Percentiles rank a stretch among this genome's conserved stretches.
Evolutionary conservation across 140 eudicot species (phyloP).

Genomic region (Ambrosia hybrid): DNA sequence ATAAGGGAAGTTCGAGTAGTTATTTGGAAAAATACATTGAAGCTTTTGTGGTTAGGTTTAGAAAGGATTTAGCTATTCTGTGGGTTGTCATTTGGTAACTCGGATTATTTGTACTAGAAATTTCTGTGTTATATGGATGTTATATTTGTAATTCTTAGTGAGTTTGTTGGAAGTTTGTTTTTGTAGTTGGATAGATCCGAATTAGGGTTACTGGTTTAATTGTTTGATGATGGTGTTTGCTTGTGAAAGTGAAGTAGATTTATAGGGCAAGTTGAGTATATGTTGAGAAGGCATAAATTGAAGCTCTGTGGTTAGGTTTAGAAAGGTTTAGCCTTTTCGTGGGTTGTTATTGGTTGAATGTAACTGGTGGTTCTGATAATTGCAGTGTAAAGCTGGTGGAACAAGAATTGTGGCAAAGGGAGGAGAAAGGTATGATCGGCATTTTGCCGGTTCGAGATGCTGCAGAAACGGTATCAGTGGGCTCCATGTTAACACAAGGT

Average conservation of each 20-base stretch:
- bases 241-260: not conserved
- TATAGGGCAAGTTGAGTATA: constrained; percentile 4
- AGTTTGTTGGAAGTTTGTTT: not conserved
- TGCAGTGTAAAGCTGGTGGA: constrained; percentile 95
- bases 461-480: constrained; percentile 60
- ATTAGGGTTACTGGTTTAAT: constrained; percentile 11
- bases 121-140: constrained; percentile 19
- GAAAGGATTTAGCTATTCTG: not conserved
- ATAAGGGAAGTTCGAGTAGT: too few species aligned
- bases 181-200: not conserved
- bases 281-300: constrained; percentile 1
- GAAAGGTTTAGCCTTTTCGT: not conserved
- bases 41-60: not conserved
- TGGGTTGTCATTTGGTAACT: not conserved
- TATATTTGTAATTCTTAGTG: not conserved
- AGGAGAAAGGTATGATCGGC: constrained; percentile 94
- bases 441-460: constrained; percentile 93
- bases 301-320: constrained; percentile 10
- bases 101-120: constrained; percentile 1
- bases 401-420: constrained; percentile 98
- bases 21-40: not conserved
- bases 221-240: not conserved
- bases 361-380: constrained; percentile 24
- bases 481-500: constrained; percentile 68
- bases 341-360: not conserved